phyloP scores from a whole-genome alignment of 2,329 filamentous ascomycete species.

The Acrocalymma vagum region DNA sequence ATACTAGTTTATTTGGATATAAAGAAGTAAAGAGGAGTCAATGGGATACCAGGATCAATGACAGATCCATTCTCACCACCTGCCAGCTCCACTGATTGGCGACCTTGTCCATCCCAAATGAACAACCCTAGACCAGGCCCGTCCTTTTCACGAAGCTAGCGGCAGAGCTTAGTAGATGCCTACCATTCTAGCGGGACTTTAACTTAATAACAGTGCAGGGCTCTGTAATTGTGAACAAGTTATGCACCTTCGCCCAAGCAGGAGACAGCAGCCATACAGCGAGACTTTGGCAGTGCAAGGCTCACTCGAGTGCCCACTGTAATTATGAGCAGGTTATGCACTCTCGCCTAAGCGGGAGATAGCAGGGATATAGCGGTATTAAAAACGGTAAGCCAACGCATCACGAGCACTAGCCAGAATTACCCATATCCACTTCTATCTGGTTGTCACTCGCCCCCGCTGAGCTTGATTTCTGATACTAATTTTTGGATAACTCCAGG shows the following conservation, averaged over 20 bases:
- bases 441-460: slow-evolving; percentile 22
- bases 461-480: too few relatives aligned
- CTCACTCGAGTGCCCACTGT: slow-evolving; percentile 43
- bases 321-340: slow-evolving; percentile 46
- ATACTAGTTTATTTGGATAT: too few relatives aligned
- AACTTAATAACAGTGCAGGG: too few relatives aligned
- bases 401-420: slow-evolving; percentile 31
- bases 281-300: slow-evolving; percentile 39
- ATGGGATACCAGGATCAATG: too few relatives aligned
- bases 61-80: too few relatives aligned
- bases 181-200: too few relatives aligned
- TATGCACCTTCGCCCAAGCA: too few relatives aligned
- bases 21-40: too few relatives aligned
- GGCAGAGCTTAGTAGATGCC: slow-evolving; percentile 35
- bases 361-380: slow-evolving; percentile 31
- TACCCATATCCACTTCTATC: slow-evolving; percentile 26
- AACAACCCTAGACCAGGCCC: slow-evolving; percentile 30
- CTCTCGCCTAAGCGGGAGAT: slow-evolving; percentile 34
- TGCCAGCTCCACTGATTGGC: slow-evolving; percentile 23
- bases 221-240: too few relatives aligned
- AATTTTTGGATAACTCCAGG: too few relatives aligned
- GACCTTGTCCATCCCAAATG: slow-evolving; percentile 28
- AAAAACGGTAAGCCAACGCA: slow-evolving; percentile 32
- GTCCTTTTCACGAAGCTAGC: slow-evolving; percentile 38
- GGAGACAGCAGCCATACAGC: too few relatives aligned